Percentiles rank a stretch among this genome's conserved stretches.
Evolutionary conservation across 2,329 filamentous ascomycete species (phyloP).

Genomic region (Stachybotrys chlorohalonatus): DNA sequence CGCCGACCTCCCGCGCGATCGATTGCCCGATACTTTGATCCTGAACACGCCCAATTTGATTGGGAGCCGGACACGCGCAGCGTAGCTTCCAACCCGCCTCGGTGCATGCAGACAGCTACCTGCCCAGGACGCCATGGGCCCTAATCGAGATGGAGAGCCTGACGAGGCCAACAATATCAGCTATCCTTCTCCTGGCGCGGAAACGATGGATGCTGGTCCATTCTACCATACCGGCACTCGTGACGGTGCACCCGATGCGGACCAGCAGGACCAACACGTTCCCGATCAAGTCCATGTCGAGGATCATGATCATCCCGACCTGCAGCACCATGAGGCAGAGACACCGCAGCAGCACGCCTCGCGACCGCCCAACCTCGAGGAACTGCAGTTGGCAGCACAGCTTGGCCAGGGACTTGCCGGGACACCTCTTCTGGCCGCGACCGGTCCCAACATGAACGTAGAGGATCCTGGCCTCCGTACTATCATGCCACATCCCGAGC

Average conservation of each 20-base stretch:
- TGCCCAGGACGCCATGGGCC: slow-evolving; percentile 15
- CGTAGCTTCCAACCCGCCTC: too few species aligned
- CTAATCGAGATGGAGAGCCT: slow-evolving; percentile 22
- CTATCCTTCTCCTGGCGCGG: slow-evolving; percentile 37
- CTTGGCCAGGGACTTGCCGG: slow-evolving; percentile 44
- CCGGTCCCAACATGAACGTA: slow-evolving; percentile 33
- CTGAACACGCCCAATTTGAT: too few species aligned
- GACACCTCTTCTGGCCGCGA: slow-evolving; percentile 37
- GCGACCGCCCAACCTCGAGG: slow-evolving; percentile 39
- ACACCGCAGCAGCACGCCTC: slow-evolving; percentile 31
- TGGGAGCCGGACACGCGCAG: too few species aligned
- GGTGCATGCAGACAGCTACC: neutral
- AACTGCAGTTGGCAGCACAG: slow-evolving; percentile 50
- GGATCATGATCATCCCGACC: slow-evolving; percentile 19
- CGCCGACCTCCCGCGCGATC: too few species aligned
- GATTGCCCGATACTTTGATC: too few species aligned
- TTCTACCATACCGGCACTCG: slow-evolving; percentile 33
- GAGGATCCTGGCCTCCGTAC: slow-evolving; percentile 33
- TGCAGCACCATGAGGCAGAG: slow-evolving; percentile 22
- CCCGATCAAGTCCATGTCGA: slow-evolving; percentile 19
- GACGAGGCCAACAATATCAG: slow-evolving; percentile 25
- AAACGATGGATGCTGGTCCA: slow-evolving; percentile 31
- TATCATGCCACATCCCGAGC: slow-evolving; percentile 33
- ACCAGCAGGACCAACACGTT: slow-evolving; percentile 6
- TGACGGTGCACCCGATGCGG: slow-evolving; percentile 20